Evolutionary conservation across 768 basidiomycete species (phyloP).

Genomic region (Gymnopilus dilepis): DNA sequence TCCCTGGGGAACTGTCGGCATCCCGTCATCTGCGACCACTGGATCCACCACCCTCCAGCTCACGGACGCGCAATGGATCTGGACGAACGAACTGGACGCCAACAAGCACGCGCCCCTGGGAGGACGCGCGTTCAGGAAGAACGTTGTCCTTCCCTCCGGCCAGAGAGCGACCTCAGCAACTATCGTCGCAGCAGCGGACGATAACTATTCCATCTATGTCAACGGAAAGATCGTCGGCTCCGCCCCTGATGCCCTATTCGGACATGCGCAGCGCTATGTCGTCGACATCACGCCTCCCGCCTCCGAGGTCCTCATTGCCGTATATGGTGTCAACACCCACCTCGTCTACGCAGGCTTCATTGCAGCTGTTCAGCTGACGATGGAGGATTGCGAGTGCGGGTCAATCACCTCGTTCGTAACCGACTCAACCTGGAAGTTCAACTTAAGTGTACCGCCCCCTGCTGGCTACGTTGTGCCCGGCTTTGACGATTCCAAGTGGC

Average conservation of each 20-base stretch:
- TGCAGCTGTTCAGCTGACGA: slow-evolving; percentile 6
- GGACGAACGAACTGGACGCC: slow-evolving; percentile 31
- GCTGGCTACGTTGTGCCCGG: slow-evolving; percentile 26
- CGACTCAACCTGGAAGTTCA: slow-evolving; percentile 33
- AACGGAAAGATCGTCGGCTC: slow-evolving; percentile 28
- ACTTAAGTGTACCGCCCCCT: slow-evolving; percentile 14
- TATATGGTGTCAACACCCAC: slow-evolving; percentile 27
- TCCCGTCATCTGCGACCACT: slow-evolving; percentile 21
- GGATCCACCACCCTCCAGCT: slow-evolving; percentile 27
- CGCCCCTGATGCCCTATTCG: slow-evolving; percentile 35
- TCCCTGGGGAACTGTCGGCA: slow-evolving; percentile 15
- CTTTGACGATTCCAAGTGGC: slow-evolving; percentile 24
- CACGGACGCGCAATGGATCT: slow-evolving; percentile 34
- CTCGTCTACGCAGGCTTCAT: slow-evolving; percentile 15
- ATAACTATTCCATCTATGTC: too few species aligned
- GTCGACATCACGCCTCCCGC: slow-evolving; percentile 24
- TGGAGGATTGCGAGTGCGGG: slow-evolving; percentile 18
- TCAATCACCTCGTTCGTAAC: slow-evolving; percentile 23
- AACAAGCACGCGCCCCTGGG: too few species aligned
- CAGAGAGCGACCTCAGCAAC: slow-evolving; percentile 6
- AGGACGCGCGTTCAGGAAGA: too few species aligned
- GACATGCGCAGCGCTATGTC: slow-evolving; percentile 26
- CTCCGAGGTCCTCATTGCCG: slow-evolving; percentile 29
- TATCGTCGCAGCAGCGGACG: too few species aligned
- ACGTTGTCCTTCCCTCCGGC: slow-evolving; percentile 13